Base-by-base conservation (phyloP, 2,329 filamentous ascomycete species). In the Phialophora macrospora region DNA sequence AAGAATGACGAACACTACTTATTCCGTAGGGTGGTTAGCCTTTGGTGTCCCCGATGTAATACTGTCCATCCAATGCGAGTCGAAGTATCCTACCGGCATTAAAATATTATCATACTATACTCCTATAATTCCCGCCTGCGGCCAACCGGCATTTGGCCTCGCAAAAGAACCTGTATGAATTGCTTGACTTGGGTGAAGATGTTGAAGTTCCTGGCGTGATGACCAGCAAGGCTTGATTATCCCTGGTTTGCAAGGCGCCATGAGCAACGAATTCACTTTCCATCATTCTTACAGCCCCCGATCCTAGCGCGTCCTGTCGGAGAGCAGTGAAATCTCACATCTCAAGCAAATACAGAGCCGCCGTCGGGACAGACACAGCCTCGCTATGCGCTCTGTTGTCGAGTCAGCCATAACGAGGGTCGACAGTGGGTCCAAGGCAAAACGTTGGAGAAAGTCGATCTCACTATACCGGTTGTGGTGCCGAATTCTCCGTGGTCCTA, bases 311-410 rank as follows among this genome's bases (percentile, higher is more conserved):
- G 2, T 63, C 62, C 2, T 58, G 65, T 26, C 34, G 64, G 41
- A 54, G 55, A 17, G 51, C 62, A 9, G 67, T 68, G 34, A 69
- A 69, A 32, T 69, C 64, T 4, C 64, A 69, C 22, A 60, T 69
- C 34, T 66, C 64, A 11, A 64, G 64, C 62, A 68, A 63, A 52
- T 69, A 69, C 56, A 60, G 67, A 44, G 62, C 67, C 5, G 26
- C 64, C 14, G 46, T 69, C 7, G 58, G 67, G 26, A 60, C 60
- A 68, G 41, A 30, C 64, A 4, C 48, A 64, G 24, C 58, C 67
- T 49, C 61, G 64, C 24, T 64, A 69, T 62, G 64, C 67, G 41
- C 56, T 69, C n/a, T 58, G 57, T 14, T 62, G 58, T 14, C 58
- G 55, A 20, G 14, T n/a, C 48, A 20, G 8, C 6, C 51, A 64